A percentile compares a stretch with the other conserved stretches of the same genome.
Conservation (phyloP, 1,284 basidiomycete genomes). For the Ganoderma meredithae region DNA sequence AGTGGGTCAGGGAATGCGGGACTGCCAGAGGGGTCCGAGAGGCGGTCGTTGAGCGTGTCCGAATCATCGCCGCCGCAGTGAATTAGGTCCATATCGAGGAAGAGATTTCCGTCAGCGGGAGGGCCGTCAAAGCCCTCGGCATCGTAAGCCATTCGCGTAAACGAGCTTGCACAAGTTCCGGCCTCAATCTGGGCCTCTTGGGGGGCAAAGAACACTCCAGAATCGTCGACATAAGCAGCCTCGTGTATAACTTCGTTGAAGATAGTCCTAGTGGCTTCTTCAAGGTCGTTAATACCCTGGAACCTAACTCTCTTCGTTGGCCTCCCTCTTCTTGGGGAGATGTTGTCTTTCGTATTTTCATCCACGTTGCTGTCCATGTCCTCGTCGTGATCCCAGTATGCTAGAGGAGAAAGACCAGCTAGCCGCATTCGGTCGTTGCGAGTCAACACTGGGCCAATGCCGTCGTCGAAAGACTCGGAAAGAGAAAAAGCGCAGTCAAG, state of each 20-base stretch:
- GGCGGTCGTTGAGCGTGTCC: no score
- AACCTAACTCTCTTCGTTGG: constrained; percentile 27
- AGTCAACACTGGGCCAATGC: constrained; percentile 30
- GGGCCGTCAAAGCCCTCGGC: constrained; percentile 40
- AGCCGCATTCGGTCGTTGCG: constrained; percentile 35
- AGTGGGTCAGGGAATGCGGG: background rate
- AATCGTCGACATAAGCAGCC: constrained; percentile 29
- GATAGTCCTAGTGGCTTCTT: background rate
- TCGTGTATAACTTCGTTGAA: background rate
- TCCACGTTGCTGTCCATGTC: constrained; percentile 17
- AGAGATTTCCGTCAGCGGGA: constrained; percentile 33
- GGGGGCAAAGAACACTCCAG: constrained; percentile 32
- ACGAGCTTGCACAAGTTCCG: constrained; percentile 10
- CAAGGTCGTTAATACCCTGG: background rate
- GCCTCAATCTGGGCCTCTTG: background rate
- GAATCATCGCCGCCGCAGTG: constrained; percentile 21
- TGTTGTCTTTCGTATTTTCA: constrained; percentile 9
- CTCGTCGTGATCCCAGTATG: constrained; percentile 14
- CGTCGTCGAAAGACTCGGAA: background rate
- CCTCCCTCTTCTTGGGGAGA: background rate
- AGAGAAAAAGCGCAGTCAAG: background rate
- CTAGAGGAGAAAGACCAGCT: constrained; percentile 20
- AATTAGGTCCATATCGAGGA: constrained; percentile 39
- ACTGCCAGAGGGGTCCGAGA: background rate
- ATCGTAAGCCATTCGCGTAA: constrained; percentile 31